phyloP scores from a whole-genome alignment of 1,284 basidiomycete genomes.

The Ustanciosporium gigantosporum region DNA sequence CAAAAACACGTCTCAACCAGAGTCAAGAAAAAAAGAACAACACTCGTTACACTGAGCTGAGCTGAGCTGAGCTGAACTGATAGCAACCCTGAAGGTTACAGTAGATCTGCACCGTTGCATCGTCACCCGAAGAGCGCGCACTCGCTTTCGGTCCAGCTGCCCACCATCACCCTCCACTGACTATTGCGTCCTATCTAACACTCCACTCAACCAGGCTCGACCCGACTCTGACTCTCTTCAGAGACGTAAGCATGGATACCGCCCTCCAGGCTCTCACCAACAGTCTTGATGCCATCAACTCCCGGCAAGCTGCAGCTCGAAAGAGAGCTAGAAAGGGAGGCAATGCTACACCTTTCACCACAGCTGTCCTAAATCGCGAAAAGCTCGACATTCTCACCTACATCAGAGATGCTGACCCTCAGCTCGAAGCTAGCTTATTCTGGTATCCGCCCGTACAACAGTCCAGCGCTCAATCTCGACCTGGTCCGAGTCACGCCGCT shows the following conservation, averaged over 20 bases:
- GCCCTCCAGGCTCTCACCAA: conserved; percentile 45
- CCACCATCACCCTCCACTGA: too few species aligned
- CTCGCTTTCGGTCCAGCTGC: too few species aligned
- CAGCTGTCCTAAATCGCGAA: conserved; percentile 50
- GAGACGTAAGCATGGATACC: conserved; percentile 47
- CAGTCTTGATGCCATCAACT: conserved; percentile 49
- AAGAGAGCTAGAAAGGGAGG: conserved; percentile 27
- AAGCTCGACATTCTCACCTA: conserved; percentile 48
- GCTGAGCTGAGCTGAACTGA: too few species aligned
- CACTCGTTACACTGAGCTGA: too few species aligned
- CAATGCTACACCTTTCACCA: conserved; percentile 46
- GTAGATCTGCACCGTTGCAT: background rate
- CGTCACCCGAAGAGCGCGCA: too few species aligned
- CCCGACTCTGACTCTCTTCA: too few species aligned
- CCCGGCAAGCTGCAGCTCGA: conserved; percentile 27
- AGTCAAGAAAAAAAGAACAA: too few species aligned
- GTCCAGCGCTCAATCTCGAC: conserved; percentile 8
- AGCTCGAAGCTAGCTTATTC: conserved; percentile 51
- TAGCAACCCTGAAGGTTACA: too few species aligned
- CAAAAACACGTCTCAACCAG: background rate
- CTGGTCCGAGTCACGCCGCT: conserved; percentile 10
- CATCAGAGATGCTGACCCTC: conserved; percentile 56
- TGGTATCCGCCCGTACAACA: conserved; percentile 42
- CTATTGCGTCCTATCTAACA: too few species aligned
- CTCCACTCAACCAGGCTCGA: too few species aligned